These are phyloP conservation scores for Ogataea salicorniae DNA, from an alignment of 805 yeast species.

Conservation along the genomic window DNA sequence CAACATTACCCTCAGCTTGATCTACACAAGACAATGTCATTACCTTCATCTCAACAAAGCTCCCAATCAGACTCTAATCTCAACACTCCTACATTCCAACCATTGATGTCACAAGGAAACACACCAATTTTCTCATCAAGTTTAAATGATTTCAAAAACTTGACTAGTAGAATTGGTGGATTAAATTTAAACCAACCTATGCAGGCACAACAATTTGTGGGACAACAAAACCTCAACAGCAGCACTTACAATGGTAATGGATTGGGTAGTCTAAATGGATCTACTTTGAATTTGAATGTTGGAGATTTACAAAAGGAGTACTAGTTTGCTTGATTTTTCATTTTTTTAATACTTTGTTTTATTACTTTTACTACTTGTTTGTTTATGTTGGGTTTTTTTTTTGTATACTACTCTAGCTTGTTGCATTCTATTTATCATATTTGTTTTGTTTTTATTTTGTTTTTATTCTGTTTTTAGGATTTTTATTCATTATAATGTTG, in stretches of 20 bases:
- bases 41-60: constrained; percentile 10
- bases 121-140: constrained; percentile 10
- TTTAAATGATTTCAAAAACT: constrained; percentile 14
- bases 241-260: constrained; percentile 1
- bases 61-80: constrained; percentile 11
- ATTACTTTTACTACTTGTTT: background rate
- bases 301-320: constrained; percentile 2
- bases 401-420: too few relatives aligned
- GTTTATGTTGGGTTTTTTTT: background rate
- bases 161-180: constrained; percentile 20
- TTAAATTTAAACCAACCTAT: constrained; percentile 13
- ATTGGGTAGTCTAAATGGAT: constrained; percentile 1
- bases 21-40: constrained; percentile 11
- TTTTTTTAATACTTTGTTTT: background rate
- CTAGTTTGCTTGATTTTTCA: background rate
- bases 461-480: too few relatives aligned
- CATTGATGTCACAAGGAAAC: constrained; percentile 10
- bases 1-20: constrained; percentile 9
- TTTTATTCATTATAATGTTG: too few relatives aligned
- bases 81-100: constrained; percentile 16
- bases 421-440: too few relatives aligned
- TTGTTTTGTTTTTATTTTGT: too few relatives aligned
- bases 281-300: constrained; percentile 7
- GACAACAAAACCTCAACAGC: background rate
- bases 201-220: background rate